Conservation (phyloP, 208 protist genomes). For the Leishmania guyanensis region DNA sequence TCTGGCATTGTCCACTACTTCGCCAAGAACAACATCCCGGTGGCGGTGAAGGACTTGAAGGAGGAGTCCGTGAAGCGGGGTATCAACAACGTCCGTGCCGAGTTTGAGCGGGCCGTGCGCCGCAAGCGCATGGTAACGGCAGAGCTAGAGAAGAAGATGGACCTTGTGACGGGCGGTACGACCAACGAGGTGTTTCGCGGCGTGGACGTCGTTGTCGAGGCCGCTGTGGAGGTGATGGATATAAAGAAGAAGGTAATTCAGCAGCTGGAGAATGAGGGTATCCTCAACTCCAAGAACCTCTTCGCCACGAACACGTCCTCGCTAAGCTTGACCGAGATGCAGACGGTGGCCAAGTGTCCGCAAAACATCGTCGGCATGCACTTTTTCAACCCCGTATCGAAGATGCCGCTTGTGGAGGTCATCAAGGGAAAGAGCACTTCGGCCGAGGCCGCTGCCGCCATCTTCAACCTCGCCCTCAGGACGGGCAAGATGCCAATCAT, state of each 20-base stretch:
- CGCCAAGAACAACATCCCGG: constrained; percentile 68
- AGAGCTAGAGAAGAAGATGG: constrained; percentile 52
- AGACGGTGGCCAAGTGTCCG: constrained; percentile 69
- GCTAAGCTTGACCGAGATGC: constrained; percentile 90
- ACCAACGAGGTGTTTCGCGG: constrained; percentile 51
- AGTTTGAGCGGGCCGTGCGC: constrained; percentile 65
- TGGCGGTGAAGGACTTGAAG: constrained; percentile 77
- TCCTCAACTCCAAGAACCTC: constrained; percentile 63
- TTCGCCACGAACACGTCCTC: constrained; percentile 95
- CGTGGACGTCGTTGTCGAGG: constrained; percentile 91
- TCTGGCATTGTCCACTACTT: constrained; percentile 87
- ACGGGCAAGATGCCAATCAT: constrained; percentile 94
- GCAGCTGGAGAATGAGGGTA: constrained; percentile 72
- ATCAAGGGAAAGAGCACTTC: constrained; percentile 85
- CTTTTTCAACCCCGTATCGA: constrained; percentile 95
- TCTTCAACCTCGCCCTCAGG: constrained; percentile 76
- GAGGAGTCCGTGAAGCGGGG: constrained; percentile 74
- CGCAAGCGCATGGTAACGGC: constrained; percentile 59
- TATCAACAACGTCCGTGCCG: constrained; percentile 58
- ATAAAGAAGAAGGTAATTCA: constrained; percentile 92
- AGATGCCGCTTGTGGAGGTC: constrained; percentile 94
- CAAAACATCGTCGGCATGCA: constrained; percentile 93
- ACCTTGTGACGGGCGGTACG: constrained; percentile 64
- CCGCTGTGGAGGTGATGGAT: constrained; percentile 91
- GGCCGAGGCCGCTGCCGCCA: constrained; percentile 65